Percentiles rank a stretch among this genome's conserved stretches.
Evolutionary conservation across 345 rosid genomes (phyloP).

Genomic region (Brassica carinata): DNA sequence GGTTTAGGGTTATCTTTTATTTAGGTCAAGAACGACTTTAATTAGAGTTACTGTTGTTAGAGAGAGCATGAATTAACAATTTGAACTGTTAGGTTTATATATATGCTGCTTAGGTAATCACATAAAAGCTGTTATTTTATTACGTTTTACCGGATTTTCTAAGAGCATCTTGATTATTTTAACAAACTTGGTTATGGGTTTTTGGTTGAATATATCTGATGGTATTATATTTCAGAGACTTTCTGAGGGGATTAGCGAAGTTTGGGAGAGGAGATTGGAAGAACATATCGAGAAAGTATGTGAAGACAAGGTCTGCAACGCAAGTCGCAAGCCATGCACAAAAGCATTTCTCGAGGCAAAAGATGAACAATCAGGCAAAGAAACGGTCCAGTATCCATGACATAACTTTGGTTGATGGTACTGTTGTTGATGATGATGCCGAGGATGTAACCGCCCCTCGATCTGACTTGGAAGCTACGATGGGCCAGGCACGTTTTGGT

Average conservation of each 20-base stretch:
- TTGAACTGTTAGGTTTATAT: too few species aligned
- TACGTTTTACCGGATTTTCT: too few species aligned
- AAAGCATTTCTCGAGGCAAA: constrained; percentile 60
- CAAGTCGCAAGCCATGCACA: constrained; percentile 90
- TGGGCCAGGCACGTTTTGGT: not conserved
- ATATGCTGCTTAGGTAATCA: too few species aligned
- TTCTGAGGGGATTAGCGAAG: constrained; percentile 50
- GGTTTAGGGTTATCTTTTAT: too few species aligned
- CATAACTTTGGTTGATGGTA: constrained; percentile 42
- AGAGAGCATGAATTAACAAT: too few species aligned
- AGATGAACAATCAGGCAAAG: constrained; percentile 39
- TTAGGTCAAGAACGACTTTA: too few species aligned
- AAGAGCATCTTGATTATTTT: too few species aligned
- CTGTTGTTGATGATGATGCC: too few species aligned
- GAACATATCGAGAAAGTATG: constrained; percentile 56
- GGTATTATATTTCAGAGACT: constrained; percentile 46
- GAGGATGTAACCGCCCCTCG: constrained; percentile 10
- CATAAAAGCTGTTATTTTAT: too few species aligned
- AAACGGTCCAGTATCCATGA: constrained; percentile 77
- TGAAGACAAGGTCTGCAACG: constrained; percentile 59
- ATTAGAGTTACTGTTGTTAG: too few species aligned
- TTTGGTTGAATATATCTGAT: too few species aligned
- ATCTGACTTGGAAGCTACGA: constrained; percentile 19
- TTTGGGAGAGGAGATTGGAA: constrained; percentile 76
- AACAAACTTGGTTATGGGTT: too few species aligned